Evolutionary conservation across 805 yeast genomes (phyloP).

Genomic region (Saccharomycopsis vini): DNA sequence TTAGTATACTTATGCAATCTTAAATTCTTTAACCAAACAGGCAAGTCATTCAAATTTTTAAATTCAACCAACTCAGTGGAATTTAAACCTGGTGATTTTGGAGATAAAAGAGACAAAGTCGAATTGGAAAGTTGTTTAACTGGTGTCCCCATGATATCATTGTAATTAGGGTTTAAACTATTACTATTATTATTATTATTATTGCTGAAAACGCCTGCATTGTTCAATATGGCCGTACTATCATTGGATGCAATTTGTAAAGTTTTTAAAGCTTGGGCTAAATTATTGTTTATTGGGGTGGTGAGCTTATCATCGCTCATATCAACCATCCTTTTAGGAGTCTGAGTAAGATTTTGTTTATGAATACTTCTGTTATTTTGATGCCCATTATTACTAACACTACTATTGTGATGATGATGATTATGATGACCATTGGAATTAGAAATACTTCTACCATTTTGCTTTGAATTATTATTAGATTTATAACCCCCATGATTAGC

Average conservation of each 20-base stretch:
- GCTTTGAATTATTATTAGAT: conserved; percentile 1
- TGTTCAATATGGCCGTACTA: conserved; percentile 5
- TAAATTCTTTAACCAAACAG: conserved; percentile 84
- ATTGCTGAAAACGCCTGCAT: conserved; percentile 16
- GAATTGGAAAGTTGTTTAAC: conserved; percentile 9
- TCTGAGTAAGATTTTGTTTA: neutral
- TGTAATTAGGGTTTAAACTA: conserved; percentile 6
- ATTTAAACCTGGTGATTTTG: conserved; percentile 38
- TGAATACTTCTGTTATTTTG: neutral
- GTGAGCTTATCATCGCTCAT: neutral
- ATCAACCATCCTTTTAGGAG: neutral
- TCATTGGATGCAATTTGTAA: conserved; percentile 10
- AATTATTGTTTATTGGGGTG: conserved; percentile 8
- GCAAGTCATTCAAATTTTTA: conserved; percentile 62
- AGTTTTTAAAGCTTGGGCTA: conserved; percentile 15
- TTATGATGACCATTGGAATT: neutral
- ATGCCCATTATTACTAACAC: neutral
- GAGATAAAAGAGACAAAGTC: conserved; percentile 16
- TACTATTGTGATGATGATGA: no score
- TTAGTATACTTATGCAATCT: conserved; percentile 92
- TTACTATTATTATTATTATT: conserved; percentile 17
- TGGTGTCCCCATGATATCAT: conserved; percentile 8
- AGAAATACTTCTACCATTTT: neutral
- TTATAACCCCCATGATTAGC: neutral
- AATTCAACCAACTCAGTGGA: conserved; percentile 43